These are phyloP conservation scores for Usnea hakonensis DNA, from an alignment of 495 filamentous ascomycete species.

Conservation along the genomic window DNA sequence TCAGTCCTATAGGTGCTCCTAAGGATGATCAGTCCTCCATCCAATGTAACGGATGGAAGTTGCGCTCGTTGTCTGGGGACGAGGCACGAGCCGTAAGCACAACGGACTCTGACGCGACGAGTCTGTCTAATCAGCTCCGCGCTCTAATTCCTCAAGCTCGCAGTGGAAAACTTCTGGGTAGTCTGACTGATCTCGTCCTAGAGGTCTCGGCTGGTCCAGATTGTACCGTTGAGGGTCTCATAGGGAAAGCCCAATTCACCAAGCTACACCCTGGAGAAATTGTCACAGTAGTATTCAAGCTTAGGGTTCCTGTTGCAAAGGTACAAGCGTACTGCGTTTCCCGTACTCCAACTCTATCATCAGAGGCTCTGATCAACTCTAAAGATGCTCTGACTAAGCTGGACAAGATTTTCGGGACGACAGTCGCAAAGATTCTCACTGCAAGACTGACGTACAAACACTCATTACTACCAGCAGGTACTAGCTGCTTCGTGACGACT, in stretches of 20 bases:
- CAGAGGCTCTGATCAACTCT: not conserved
- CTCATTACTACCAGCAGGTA: slow-evolving; percentile 21
- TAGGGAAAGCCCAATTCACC: slow-evolving; percentile 9
- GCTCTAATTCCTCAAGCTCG: slow-evolving; percentile 18
- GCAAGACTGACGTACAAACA: slow-evolving; percentile 27
- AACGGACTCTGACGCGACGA: slow-evolving; percentile 3
- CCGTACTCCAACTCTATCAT: not conserved
- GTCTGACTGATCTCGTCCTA: slow-evolving; percentile 16
- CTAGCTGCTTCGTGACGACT: slow-evolving; percentile 13
- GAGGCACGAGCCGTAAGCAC: slow-evolving; percentile 10
- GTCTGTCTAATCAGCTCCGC: slow-evolving; percentile 16
- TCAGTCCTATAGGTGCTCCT: slow-evolving; percentile 18
- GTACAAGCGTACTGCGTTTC: not conserved
- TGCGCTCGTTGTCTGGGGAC: slow-evolving; percentile 17
- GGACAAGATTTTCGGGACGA: slow-evolving; percentile 20
- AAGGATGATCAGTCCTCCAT: slow-evolving; percentile 9
- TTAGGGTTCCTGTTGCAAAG: slow-evolving; percentile 2
- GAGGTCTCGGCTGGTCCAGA: slow-evolving; percentile 18
- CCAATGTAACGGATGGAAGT: slow-evolving; percentile 27
- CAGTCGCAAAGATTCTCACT: slow-evolving; percentile 17
- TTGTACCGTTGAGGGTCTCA: slow-evolving; percentile 18
- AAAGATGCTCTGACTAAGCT: slow-evolving; percentile 17
- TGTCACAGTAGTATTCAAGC: slow-evolving; percentile 12
- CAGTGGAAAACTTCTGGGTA: slow-evolving; percentile 13
- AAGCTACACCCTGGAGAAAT: slow-evolving; percentile 19